A percentile compares a stretch with the other conserved stretches of the same genome.
Conservation (phyloP, 495 filamentous ascomycete species). For the Acidomyces sp. region DNA sequence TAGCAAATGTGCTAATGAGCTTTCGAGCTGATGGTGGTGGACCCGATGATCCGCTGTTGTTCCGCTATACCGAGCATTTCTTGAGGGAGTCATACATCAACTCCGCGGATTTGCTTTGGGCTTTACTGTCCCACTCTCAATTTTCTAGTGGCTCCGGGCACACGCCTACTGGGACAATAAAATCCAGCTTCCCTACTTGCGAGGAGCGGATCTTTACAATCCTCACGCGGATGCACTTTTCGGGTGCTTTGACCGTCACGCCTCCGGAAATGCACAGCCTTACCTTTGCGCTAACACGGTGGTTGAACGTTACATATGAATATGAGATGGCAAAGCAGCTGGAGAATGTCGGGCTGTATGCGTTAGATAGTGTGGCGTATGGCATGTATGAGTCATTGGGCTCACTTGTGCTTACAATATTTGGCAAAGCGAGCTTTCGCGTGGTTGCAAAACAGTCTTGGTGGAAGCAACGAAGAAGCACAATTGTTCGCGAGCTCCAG, state of each 20-base stretch:
- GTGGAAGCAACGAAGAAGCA: slow-evolving; percentile 11
- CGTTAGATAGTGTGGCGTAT: slow-evolving; percentile 3
- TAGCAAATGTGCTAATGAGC: slow-evolving; percentile 12
- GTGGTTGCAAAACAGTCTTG: slow-evolving; percentile 5
- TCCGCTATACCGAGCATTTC: slow-evolving; percentile 5
- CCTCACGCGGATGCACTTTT: slow-evolving; percentile 8
- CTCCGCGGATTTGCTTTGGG: slow-evolving; percentile 3
- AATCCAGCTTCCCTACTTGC: slow-evolving; percentile 7
- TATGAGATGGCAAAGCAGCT: slow-evolving; percentile 8
- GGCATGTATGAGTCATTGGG: slow-evolving; percentile 14
- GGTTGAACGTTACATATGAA: slow-evolving; percentile 8
- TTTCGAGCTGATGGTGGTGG: slow-evolving; percentile 2
- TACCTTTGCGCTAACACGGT: slow-evolving; percentile 3
- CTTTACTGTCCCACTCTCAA: slow-evolving; percentile 1
- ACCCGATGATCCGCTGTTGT: slow-evolving; percentile 12
- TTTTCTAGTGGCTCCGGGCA: background rate
- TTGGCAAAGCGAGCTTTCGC: slow-evolving; percentile 5
- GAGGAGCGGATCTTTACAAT: slow-evolving; percentile 16
- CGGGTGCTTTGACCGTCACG: background rate
- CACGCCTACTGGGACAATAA: background rate
- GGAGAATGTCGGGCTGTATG: slow-evolving; percentile 7
- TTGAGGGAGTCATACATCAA: background rate
- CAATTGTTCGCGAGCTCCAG: slow-evolving; percentile 8
- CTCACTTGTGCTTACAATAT: slow-evolving; percentile 3
- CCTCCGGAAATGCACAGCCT: slow-evolving; percentile 1